Percentiles rank a stretch among this genome's conserved stretches.
phyloP scores from a whole-genome alignment of 2,329 filamentous ascomycete species.

The Aspergillus tamarii region DNA sequence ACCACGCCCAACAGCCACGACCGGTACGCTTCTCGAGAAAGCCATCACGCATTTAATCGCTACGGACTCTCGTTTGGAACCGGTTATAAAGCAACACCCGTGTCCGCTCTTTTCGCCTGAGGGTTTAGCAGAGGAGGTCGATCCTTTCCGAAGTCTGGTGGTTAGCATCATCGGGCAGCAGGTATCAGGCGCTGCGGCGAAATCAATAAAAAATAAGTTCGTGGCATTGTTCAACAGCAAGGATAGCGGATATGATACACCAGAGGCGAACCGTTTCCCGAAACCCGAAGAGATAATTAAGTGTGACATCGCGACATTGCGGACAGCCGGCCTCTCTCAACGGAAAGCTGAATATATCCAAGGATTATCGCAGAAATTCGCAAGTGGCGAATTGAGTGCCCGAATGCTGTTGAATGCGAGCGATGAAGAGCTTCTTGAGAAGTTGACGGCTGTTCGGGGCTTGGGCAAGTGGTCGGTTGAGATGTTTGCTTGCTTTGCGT shows the following conservation, averaged over 20 bases:
- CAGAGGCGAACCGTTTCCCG: conserved; percentile 61
- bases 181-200: conserved; percentile 89
- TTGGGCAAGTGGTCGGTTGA: conserved; percentile 90
- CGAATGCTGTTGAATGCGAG: conserved; percentile 74
- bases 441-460: conserved; percentile 81
- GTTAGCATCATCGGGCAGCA: conserved; percentile 96
- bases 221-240: conserved; percentile 67
- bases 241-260: conserved; percentile 17
- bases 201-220: conserved; percentile 85
- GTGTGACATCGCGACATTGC: conserved; percentile 67
- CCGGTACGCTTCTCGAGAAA: conserved; percentile 71
- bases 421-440: conserved; percentile 84
- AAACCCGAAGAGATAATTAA: conserved; percentile 72
- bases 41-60: conserved; percentile 74
- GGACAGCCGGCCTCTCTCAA: conserved; percentile 85
- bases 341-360: conserved; percentile 95
- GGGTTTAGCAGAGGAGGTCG: conserved; percentile 79
- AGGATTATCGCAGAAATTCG: conserved; percentile 82
- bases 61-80: conserved; percentile 72
- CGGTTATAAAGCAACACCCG: conserved; percentile 72
- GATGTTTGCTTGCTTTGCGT: conserved; percentile 96
- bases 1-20: conserved; percentile 59
- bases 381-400: conserved; percentile 72
- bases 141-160: conserved; percentile 82
- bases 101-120: conserved; percentile 81